These are phyloP conservation scores for Exophiala aquamarina DNA, from an alignment of 2,329 filamentous ascomycete species.

Conservation along the genomic window DNA sequence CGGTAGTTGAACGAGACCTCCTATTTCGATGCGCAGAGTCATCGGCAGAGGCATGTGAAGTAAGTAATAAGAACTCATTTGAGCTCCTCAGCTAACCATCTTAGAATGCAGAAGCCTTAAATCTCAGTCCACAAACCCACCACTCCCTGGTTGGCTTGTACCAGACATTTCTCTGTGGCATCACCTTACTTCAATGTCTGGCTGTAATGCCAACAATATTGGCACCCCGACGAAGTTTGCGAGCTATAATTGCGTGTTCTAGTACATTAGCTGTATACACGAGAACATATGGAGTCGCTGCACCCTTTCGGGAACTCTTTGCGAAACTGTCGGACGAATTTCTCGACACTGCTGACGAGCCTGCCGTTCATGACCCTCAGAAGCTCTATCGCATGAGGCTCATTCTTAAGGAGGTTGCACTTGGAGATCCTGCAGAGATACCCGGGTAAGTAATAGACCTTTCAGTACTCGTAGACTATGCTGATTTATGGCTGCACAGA, in stretches of 20 bases:
- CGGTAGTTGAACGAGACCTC: conserved; percentile 16
- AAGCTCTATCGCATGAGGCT: conserved; percentile 5
- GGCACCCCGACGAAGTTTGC: conserved; percentile 12
- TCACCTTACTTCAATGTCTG: conserved; percentile 24
- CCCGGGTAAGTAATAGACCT: conserved; percentile 12
- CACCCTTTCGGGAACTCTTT: conserved; percentile 23
- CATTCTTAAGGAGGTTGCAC: conserved; percentile 21
- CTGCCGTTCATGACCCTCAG: conserved; percentile 1
- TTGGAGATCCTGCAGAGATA: conserved; percentile 25
- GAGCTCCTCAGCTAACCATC: background rate
- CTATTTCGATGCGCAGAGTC: conserved; percentile 21
- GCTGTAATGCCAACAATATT: conserved; percentile 19
- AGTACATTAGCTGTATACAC: conserved; percentile 25
- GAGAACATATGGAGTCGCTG: conserved; percentile 15
- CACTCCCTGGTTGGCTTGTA: conserved; percentile 22
- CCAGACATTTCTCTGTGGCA: conserved; percentile 24
- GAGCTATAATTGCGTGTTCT: conserved; percentile 24
- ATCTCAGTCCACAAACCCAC: conserved; percentile 21
- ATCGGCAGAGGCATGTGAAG: conserved; percentile 24
- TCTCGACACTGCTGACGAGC: conserved; percentile 11
- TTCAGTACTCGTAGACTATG: background rate
- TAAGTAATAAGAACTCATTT: conserved; percentile 4
- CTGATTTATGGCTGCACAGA: background rate
- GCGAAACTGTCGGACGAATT: conserved; percentile 23
- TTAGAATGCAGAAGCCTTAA: conserved; percentile 21